Percentiles rank a stretch among this genome's conserved stretches.
These are phyloP conservation scores for Pouteria campechiana DNA, from an alignment of 179 eudicot genomes.

Conservation along the genomic window DNA sequence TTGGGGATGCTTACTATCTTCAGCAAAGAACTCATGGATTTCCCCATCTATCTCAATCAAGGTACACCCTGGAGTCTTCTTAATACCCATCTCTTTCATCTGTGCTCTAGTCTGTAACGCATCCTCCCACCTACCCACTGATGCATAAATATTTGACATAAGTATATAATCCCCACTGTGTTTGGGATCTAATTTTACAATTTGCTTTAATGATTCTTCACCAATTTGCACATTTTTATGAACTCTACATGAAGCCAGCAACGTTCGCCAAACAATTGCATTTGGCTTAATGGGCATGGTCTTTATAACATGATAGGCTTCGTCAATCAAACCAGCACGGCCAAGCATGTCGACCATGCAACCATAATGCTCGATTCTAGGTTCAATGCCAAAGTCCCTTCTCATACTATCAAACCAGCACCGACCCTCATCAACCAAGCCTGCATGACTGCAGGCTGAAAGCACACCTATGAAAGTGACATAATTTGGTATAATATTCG, in stretches of 20 bases:
- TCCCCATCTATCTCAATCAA: conserved; percentile 25
- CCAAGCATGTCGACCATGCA: conserved; percentile 34
- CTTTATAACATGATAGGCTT: conserved; percentile 22
- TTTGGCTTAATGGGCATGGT: conserved; percentile 32
- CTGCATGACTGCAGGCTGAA: conserved; percentile 27
- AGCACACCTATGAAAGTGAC: conserved; percentile 29
- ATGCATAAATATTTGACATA: conserved; percentile 21
- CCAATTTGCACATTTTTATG: conserved; percentile 22
- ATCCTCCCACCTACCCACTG: conserved; percentile 20
- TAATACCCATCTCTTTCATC: conserved; percentile 22
- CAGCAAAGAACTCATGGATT: conserved; percentile 24
- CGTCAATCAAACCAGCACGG: conserved; percentile 25
- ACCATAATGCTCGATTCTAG: conserved; percentile 30
- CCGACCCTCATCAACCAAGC: conserved; percentile 24
- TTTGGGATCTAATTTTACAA: conserved; percentile 11
- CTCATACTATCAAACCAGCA: conserved; percentile 15
- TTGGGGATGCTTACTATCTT: conserved; percentile 15
- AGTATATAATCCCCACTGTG: conserved; percentile 30
- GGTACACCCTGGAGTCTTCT: conserved; percentile 27
- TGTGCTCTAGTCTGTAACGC: conserved; percentile 13
- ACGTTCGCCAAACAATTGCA: conserved; percentile 27
- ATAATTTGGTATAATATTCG: conserved; percentile 15
- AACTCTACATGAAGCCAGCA: conserved; percentile 29
- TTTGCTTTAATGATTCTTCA: conserved; percentile 21
- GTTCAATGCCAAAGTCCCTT: conserved; percentile 22